A percentile compares a stretch with the other conserved stretches of the same genome.
phyloP scores from a whole-genome alignment of 208 protist genomes.

The Leishmania turanica region DNA sequence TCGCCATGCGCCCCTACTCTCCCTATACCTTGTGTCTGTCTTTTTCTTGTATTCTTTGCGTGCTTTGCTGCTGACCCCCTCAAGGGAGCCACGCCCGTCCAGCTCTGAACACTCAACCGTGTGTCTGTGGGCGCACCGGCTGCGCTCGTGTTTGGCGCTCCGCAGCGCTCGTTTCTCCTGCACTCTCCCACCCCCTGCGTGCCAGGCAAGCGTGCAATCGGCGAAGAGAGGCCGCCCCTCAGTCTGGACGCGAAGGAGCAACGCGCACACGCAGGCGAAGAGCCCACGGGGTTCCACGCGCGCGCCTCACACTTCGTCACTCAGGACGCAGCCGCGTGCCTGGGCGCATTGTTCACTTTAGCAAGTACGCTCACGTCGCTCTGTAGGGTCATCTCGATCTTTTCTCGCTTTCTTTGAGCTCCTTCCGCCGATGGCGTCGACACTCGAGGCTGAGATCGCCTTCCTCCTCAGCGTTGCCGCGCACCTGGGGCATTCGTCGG shows the following conservation, averaged over 20 bases:
- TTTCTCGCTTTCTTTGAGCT: neutral
- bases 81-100: neutral
- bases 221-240: neutral
- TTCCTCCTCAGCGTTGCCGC: slow-evolving; percentile 26
- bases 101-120: neutral
- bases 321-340: neutral
- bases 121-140: neutral
- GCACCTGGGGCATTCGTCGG: slow-evolving; percentile 7
- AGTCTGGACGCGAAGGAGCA: neutral
- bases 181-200: neutral
- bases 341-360: neutral
- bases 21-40: neutral
- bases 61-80: too few species aligned
- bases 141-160: neutral
- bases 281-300: neutral
- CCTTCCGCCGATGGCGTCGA: slow-evolving; percentile 8
- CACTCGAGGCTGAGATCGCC: slow-evolving; percentile 17
- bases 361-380: too few species aligned
- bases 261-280: neutral
- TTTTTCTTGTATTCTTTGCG: neutral
- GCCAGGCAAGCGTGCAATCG: neutral
- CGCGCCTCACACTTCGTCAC: neutral
- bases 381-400: neutral
- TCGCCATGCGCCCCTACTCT: neutral
- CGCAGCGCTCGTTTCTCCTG: neutral